Percentiles rank a stretch among this genome's conserved stretches.
Evolutionary conservation across 2,329 filamentous ascomycete species (phyloP).

Genomic region (Hypoxylon sp.): DNA sequence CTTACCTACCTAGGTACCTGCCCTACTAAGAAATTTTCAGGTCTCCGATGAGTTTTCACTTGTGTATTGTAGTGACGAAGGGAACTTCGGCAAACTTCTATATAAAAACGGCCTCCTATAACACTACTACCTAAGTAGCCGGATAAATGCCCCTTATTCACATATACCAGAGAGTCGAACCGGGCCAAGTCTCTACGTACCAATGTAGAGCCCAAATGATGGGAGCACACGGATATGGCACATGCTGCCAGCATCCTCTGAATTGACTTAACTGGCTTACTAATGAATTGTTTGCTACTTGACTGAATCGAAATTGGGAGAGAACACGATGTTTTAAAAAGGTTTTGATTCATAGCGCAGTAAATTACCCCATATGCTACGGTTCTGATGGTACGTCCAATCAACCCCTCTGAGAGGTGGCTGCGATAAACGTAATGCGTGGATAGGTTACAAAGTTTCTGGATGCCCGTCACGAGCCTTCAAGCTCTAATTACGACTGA

Average conservation of each 20-base stretch:
- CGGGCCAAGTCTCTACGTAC: background rate
- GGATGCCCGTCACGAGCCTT: conserved; percentile 13
- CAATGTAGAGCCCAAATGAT: background rate
- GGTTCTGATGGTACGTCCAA: conserved; percentile 9
- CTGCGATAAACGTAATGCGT: conserved; percentile 17
- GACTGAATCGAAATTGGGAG: background rate
- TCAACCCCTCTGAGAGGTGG: conserved; percentile 8
- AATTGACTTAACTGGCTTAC: background rate
- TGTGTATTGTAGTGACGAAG: background rate
- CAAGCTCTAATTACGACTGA: conserved; percentile 1
- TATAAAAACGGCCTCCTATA: too few species aligned
- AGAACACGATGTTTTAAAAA: conserved; percentile 1
- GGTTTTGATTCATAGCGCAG: conserved; percentile 21
- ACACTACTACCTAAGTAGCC: background rate
- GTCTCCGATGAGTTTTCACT: background rate
- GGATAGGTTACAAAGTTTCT: conserved; percentile 25
- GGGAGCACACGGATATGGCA: background rate
- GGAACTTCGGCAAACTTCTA: background rate
- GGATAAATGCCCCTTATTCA: background rate
- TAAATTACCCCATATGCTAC: conserved; percentile 20
- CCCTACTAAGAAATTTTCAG: background rate
- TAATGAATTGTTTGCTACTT: background rate
- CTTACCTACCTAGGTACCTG: background rate
- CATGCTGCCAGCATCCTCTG: background rate
- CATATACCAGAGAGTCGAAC: background rate